Base-by-base conservation (phyloP, 2,329 filamentous ascomycete genomes). In the Colletotrichum caudatum region DNA sequence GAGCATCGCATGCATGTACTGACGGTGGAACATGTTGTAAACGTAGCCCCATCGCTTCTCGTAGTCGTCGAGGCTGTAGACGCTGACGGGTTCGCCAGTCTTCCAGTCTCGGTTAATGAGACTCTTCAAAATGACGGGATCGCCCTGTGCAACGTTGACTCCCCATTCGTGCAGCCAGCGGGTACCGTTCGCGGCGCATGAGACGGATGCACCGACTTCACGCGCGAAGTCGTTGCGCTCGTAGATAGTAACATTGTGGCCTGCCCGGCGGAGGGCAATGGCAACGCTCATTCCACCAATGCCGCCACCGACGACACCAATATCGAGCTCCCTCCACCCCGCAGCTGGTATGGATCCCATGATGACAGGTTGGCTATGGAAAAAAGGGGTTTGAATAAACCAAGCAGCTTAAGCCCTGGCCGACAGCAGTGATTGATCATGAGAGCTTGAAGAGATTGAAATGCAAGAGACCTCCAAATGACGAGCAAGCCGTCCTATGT, bases 31-130 rank as follows among this genome's bases (percentile, higher is more conserved):
- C 89, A 91, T 91, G 78, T 92, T 90, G 78, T 92, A 91, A 0
- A 88, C 84, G 29, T 88, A 87, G 16, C 90, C 90, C 90, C 90
- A 93, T 65, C 82, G 83, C 80, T 89, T 77, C 78, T 92, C 87
- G 69, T 93, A 93, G 76, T 92, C 90, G 14, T 81, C 85, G 23
- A 93, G 79, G 74, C 88, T 86, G 75, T 91, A 92, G 0, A 90
- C 88, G 74, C 87, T 92, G 33, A 90, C 85, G 0, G 88, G 86
- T 79, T 92, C 88, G 0, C 91, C 91, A 1, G 90, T 92, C 77
- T 88, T 86, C 91, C 91, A 93, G 79, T 93, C 90, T 4, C 88
- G 86, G 78, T 90, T 91, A 81, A 93, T 92, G 64, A 93, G 84
- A 76, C 90, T 90, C 79, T 84, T 85, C 60, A 93, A 80, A 1